Evolutionary conservation across 2,329 filamentous ascomycete species (phyloP), one percentile per base, ranked within the genome.

Genomic region (Colletotrichum abscissum): DNA sequence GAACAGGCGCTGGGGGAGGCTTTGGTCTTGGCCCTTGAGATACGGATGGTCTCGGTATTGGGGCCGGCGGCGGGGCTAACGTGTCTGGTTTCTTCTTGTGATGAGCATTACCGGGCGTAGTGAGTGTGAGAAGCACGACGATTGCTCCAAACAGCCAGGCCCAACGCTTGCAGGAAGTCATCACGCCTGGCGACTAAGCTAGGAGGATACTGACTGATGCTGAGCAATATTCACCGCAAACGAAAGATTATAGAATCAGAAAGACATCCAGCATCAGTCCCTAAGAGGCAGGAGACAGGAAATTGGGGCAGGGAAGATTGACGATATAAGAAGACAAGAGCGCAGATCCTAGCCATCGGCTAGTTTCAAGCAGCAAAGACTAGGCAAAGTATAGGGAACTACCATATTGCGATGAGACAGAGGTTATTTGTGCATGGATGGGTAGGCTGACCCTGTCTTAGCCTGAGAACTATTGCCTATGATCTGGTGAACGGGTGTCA

Each of bases 371-470:
- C 16, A n/a, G 14, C 12, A 46, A 24, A 19, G 24, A 1, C 35
- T 28, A 33, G 24, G 5, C 7, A 69, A 65, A 64, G 38, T 60
- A 38, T 49, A 19, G 26, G 30, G 11, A 22, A 12, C 42, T 30
- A 55, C 59, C 54, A 49, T 33, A 28, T 14, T 4, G 14, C 19
- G 8, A 33, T 73, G 71, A 71, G 67, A 71, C 71, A 71, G 71
- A 71, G 71, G 60, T 24, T 73, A 71, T 66, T 71, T 73, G 22
- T 60, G 71, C 71, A 66, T 73, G 55, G 71, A 71, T 73, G 55
- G 58, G 46, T 38, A 46, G 60, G 62, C 33, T 52, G 60, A 56
- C 54, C 24, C 54, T 6, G 52, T 63, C 12, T 28, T 9, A 24
- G 19, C 3, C 12, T 28, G 52, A 57, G 19, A 65, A 42, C 24